phyloP scores from a whole-genome alignment of 140 eudicot species.

The Oenanthe javanica region DNA sequence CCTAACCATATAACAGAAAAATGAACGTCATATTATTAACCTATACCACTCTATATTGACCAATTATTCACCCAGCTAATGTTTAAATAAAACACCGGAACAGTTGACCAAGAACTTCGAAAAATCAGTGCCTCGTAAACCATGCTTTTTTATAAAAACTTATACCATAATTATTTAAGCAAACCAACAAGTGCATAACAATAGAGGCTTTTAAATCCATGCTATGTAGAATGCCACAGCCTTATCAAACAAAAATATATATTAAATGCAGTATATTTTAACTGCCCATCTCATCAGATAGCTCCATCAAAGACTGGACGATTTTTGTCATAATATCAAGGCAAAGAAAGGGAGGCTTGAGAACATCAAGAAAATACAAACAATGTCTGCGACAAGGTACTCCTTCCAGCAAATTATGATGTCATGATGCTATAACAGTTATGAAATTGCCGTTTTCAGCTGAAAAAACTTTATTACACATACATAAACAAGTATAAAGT shows the following conservation, averaged over 20 bases:
- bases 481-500: slow-evolving; percentile 4
- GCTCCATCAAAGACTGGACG: background rate
- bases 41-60: background rate
- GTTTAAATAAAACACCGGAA: background rate
- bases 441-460: background rate
- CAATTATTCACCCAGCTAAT: background rate
- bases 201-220: background rate
- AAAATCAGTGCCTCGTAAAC: background rate
- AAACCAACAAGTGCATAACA: background rate
- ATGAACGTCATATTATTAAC: too few relatives aligned
- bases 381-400: background rate
- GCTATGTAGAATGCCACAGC: background rate
- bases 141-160: background rate
- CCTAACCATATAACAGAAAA: background rate
- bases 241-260: background rate
- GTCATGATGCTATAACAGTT: background rate
- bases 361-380: background rate
- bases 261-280: background rate
- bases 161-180: background rate
- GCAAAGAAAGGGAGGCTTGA: background rate
- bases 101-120: background rate
- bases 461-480: background rate
- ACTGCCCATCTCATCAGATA: background rate
- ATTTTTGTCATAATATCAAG: background rate
- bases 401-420: background rate